Base-by-base conservation (phyloP, 2,329 filamentous ascomycete genomes). In the Dactylella cylindrospora region DNA sequence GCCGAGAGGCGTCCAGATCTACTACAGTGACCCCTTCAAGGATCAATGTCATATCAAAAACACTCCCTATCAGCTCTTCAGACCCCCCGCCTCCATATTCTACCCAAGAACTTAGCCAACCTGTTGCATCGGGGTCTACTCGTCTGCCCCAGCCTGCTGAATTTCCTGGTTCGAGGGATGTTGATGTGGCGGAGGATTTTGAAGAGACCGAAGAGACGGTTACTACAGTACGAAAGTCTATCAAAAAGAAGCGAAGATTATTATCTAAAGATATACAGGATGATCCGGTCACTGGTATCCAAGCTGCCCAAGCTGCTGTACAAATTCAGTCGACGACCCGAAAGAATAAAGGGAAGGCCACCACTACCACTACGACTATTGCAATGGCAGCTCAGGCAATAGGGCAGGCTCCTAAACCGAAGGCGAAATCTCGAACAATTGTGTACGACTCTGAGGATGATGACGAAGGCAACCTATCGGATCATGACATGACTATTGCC, bases 11-110 rank as follows among this genome's bases (percentile, higher is more conserved):
- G 7, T 7, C 43, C 10, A 49, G 57, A 36, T 62, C 57, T 7
- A 25, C 20, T 3, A 44, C 49, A 12, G 12, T 26, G 2, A 62
- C 57, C 10, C 49, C 57, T 9, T 62, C 57, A n/a, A 41, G 44
- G 25, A 39, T 5, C 20, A 10, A 8, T 23, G 36, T 32, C 1
- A 32, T 35, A n/a, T 54, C 38, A 36, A 19, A 31, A 12, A 50
- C 44, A 3, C 43, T 62, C 9, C 57, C 57, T 26, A 39, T 62
- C 9, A 49, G 57, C 13, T 19, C 49, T 5, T 50, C 57, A 6
- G 49, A 62, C 10, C 57, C 57, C 9, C 57, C 57, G 12, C 57
- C 49, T 7, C 57, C 49, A n/a, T 62, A 62, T n/a, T 50, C 57
- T 8, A 62, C 49, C 33, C 57, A 62, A 44, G 43, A 54, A 6